Conservation (phyloP, 1,139 yeast genomes). For the Scheffersomyces parashehatae region DNA sequence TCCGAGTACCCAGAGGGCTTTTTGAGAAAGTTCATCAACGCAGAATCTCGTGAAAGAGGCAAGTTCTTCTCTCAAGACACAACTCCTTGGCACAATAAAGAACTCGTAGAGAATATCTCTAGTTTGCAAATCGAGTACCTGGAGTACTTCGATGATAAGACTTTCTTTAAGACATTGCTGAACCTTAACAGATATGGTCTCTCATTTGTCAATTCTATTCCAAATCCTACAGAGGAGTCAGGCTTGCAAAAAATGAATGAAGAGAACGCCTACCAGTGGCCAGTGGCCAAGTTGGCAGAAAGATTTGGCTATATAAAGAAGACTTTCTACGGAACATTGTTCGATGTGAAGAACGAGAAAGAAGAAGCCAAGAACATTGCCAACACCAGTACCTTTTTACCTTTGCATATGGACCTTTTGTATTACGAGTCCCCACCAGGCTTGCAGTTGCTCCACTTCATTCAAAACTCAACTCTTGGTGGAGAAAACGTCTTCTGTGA, state of each 20-base stretch:
- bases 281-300: slow-evolving; percentile 51
- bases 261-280: slow-evolving; percentile 37
- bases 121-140: slow-evolving; percentile 34
- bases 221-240: slow-evolving; percentile 29
- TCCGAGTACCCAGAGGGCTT: slow-evolving; percentile 51
- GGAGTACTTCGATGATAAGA: slow-evolving; percentile 40
- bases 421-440: slow-evolving; percentile 89
- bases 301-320: slow-evolving; percentile 69
- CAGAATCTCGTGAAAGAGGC: slow-evolving; percentile 29
- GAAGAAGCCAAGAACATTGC: slow-evolving; percentile 74
- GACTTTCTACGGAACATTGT: slow-evolving; percentile 74
- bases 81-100: slow-evolving; percentile 41
- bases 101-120: slow-evolving; percentile 18
- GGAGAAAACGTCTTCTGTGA: slow-evolving; percentile 79
- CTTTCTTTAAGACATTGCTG: slow-evolving; percentile 41
- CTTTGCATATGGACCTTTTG: slow-evolving; percentile 78
- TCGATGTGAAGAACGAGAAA: slow-evolving; percentile 62
- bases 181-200: slow-evolving; percentile 62
- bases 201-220: slow-evolving; percentile 55
- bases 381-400: slow-evolving; percentile 64
- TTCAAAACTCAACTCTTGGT: slow-evolving; percentile 63
- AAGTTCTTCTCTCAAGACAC: slow-evolving; percentile 37
- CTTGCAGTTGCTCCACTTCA: slow-evolving; percentile 66
- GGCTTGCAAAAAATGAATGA: slow-evolving; percentile 19
- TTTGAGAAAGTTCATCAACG: slow-evolving; percentile 44